A percentile compares a stretch with the other conserved stretches of the same genome.
Conservation (phyloP, 441 rosid species). For the Pelargonium fulgidum region DNA sequence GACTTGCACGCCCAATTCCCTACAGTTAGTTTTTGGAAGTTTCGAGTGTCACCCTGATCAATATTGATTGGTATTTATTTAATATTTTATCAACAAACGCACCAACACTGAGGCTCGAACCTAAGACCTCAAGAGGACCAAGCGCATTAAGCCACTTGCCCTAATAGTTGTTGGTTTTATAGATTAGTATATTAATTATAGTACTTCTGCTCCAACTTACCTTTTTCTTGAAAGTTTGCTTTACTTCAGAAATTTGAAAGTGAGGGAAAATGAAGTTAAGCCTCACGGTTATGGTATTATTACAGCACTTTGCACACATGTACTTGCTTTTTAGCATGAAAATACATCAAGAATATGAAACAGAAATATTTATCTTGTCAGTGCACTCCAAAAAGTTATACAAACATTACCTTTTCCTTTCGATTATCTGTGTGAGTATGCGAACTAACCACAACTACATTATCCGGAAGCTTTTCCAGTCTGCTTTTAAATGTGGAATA, state of each 20-base stretch:
- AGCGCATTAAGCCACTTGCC: no score
- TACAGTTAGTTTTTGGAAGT: no score
- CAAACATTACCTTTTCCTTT: conserved; percentile 71
- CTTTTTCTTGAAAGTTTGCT: not conserved
- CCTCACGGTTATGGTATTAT: not conserved
- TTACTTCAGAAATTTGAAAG: not conserved
- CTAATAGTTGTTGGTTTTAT: no score
- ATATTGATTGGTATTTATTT: no score
- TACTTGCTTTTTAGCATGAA: not conserved
- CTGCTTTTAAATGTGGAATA: conserved; percentile 55
- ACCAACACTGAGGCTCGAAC: no score
- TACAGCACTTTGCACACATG: not conserved
- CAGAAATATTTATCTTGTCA: not conserved
- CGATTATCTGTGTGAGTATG: conserved; percentile 83
- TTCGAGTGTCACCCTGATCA: no score
- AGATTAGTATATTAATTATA: no score
- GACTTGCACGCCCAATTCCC: no score
- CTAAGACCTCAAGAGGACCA: no score
- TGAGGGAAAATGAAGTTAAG: not conserved
- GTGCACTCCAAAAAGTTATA: not conserved
- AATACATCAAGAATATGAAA: not conserved
- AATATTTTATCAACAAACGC: no score
- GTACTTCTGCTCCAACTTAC: not conserved
- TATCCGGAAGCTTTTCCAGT: conserved; percentile 72
- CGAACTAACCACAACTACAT: conserved; percentile 75